These are phyloP conservation scores for Aureobasidium sp. DNA, from an alignment of 2,329 filamentous ascomycete genomes.

Conservation along the genomic window DNA sequence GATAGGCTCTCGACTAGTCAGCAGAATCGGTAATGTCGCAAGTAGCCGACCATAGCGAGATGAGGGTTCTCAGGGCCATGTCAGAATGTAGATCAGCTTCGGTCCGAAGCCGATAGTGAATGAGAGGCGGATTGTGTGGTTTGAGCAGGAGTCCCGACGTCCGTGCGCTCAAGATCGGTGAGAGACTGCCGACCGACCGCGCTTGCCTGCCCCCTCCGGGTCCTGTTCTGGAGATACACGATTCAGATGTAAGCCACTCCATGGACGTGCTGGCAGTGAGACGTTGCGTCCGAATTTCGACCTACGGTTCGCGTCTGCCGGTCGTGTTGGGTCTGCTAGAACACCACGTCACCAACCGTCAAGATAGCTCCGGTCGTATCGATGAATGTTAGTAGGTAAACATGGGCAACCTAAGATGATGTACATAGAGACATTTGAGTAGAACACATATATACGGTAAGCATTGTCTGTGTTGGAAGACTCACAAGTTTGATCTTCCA, in stretches of 20 bases:
- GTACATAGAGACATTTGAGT: background rate
- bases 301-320: background rate
- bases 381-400: background rate
- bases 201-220: background rate
- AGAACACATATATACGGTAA: background rate
- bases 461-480: background rate
- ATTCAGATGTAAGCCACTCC: background rate
- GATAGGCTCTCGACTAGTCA: conserved; percentile 1
- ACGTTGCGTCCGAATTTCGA: background rate
- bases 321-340: background rate
- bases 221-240: background rate
- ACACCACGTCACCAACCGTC: background rate
- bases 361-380: background rate
- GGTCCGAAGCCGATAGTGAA: conserved; percentile 4
- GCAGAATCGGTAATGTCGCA: background rate
- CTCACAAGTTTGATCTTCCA: background rate
- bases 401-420: background rate
- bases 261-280: background rate
- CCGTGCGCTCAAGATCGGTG: background rate
- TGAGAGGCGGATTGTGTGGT: background rate
- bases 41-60: background rate
- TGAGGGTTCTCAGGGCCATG: background rate
- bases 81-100: background rate
- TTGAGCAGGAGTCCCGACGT: background rate
- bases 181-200: background rate